Base-by-base conservation (phyloP, 1,284 basidiomycete genomes). In the Trichosporon asahii region DNA sequence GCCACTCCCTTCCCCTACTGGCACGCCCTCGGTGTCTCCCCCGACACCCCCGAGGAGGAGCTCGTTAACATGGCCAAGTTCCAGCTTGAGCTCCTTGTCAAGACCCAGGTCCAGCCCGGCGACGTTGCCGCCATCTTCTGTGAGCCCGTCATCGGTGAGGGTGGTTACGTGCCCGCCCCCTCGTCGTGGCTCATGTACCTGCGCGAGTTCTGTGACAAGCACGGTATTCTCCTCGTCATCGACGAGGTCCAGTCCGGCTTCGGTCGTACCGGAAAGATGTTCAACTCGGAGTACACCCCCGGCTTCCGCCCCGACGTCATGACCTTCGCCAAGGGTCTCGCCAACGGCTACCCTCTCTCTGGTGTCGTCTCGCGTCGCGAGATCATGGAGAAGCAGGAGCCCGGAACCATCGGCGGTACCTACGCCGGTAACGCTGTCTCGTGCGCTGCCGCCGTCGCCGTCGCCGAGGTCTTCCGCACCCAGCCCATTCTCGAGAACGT, bases 181-280 rank as follows among this genome's bases (percentile, higher is more conserved):
- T 78, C 89, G 0, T 87, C 89, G 29, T 98, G 91, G 86, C 84
- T 99, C 72, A 85, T 88, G 65, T 93, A 91, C 60, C 83, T 98
- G 67, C 87, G 95, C 69, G 86, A 88, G 72, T 88, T 95, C 49
- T 98, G 95, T 83, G 94, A 97, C 81, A 87, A 91, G 82, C 87
- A 98, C 80, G 89, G 88, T 18, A 93, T 98, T 68, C 70, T 95
- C 75, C 84, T 92, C 14, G 80, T 95, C 77, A 83, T 91, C 68
- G 93, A 95, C 76, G 93, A 95, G 83, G 92, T 95, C 21, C 95
- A 97, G 85, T 89, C 89, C 76, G 95, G 95, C 0, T 96, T 93
- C 83, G 93, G 90, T 21, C 85, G 95, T 71, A 94, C 94, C 3
- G 95, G 95, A n/a, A 90, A 88, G 78, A 89, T 90, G 84, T 98